These are phyloP conservation scores for Camelina sativa DNA, from an alignment of 345 rosid species.

Conservation along the genomic window DNA sequence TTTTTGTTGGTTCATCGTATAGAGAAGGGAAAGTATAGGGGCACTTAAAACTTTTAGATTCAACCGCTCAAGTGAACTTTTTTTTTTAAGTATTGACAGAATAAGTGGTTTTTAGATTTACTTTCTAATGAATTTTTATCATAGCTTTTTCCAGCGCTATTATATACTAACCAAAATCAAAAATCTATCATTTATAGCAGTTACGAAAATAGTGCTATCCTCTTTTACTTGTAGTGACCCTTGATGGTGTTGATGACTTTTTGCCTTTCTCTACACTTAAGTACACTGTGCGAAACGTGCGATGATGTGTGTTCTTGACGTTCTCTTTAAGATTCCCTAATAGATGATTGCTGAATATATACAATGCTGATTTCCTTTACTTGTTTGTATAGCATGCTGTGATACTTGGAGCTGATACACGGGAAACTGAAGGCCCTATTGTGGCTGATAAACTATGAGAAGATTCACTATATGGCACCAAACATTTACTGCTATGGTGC, in stretches of 20 bases:
- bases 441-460: slow-evolving; percentile 98
- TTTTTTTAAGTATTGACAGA: too few relatives aligned
- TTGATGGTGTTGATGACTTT: not conserved
- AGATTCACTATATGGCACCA: slow-evolving; percentile 98
- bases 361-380: not conserved
- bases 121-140: too few relatives aligned
- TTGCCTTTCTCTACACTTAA: not conserved
- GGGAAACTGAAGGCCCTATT: slow-evolving; percentile 95
- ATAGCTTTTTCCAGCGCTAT: too few relatives aligned
- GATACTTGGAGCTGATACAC: slow-evolving; percentile 91
- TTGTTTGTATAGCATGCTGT: slow-evolving; percentile 53
- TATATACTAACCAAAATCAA: too few relatives aligned
- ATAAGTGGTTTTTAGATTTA: too few relatives aligned
- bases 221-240: too few relatives aligned
- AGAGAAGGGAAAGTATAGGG: too few relatives aligned
- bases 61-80: too few relatives aligned
- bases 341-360: slow-evolving; percentile 4
- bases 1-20: too few relatives aligned
- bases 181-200: too few relatives aligned
- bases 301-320: slow-evolving; percentile 3
- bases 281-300: not conserved
- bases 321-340: not conserved
- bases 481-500: slow-evolving; percentile 97
- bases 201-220: too few relatives aligned
- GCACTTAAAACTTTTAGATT: too few relatives aligned